Conservation (phyloP, 2,329 filamentous ascomycete species). For the Aspergillus sp. region DNA sequence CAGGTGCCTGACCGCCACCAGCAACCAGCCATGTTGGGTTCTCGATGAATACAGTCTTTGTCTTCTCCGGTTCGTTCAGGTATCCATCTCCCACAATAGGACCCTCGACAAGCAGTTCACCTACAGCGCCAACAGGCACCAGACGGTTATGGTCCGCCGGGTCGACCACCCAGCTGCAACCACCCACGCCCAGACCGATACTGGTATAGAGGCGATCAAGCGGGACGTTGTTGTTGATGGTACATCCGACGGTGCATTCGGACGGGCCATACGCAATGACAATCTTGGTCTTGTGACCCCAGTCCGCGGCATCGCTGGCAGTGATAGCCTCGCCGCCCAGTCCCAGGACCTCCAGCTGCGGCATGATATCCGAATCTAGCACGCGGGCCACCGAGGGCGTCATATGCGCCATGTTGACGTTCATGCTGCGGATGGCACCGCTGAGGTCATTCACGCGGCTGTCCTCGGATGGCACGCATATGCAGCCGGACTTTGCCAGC, state of each 20-base stretch:
- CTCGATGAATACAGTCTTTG: slow-evolving; percentile 23
- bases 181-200: slow-evolving; percentile 11
- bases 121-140: slow-evolving; percentile 23
- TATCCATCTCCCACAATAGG: slow-evolving; percentile 43
- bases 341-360: slow-evolving; percentile 6
- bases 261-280: slow-evolving; percentile 4
- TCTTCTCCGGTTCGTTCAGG: slow-evolving; percentile 26
- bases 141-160: slow-evolving; percentile 16
- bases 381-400: slow-evolving; percentile 34
- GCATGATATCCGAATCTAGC: slow-evolving; percentile 15
- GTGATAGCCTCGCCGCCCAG: slow-evolving; percentile 10
- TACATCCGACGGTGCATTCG: slow-evolving; percentile 3
- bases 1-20: not conserved
- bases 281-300: not conserved
- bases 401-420: slow-evolving; percentile 34
- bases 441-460: slow-evolving; percentile 3
- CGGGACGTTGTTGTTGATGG: not conserved
- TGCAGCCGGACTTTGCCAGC: slow-evolving; percentile 52
- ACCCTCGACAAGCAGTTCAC: slow-evolving; percentile 45
- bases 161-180: slow-evolving; percentile 25
- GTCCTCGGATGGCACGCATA: slow-evolving; percentile 52
- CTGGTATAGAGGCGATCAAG: slow-evolving; percentile 12
- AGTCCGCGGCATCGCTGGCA: not conserved
- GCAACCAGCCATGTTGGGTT: slow-evolving; percentile 19
- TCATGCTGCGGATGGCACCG: slow-evolving; percentile 22